phyloP scores from a whole-genome alignment of 352 stramenopile genomes.

The Phytophthora podocarpi region DNA sequence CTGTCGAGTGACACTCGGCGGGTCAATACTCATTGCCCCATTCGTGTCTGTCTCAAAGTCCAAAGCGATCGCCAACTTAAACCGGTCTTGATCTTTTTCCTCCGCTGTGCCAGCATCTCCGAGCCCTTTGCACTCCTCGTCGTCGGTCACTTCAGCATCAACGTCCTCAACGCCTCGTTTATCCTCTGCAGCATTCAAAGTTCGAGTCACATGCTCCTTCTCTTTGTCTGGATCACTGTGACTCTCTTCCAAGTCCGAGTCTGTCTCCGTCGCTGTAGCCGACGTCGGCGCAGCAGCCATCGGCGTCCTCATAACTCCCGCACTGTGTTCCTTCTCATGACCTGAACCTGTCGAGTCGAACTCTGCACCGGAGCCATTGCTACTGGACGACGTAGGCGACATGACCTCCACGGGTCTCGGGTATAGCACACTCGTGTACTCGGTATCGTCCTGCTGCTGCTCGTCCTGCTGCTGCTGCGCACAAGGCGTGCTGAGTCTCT shows the following conservation, averaged over 20 bases:
- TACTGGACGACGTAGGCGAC: conserved; percentile 66
- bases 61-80: conserved; percentile 61
- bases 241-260: conserved; percentile 37
- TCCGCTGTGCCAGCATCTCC: conserved; percentile 14
- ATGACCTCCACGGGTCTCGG: conserved; percentile 35
- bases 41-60: conserved; percentile 73
- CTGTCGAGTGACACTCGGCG: conserved; percentile 67
- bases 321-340: background rate
- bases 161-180: conserved; percentile 7
- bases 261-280: conserved; percentile 31
- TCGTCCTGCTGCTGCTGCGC: background rate
- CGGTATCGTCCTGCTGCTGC: conserved; percentile 22
- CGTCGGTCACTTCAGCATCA: conserved; percentile 16
- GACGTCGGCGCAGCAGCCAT: conserved; percentile 25
- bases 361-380: conserved; percentile 50
- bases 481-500: conserved; percentile 19
- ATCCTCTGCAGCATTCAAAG: conserved; percentile 18
- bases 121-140: conserved; percentile 37
- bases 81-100: conserved; percentile 42
- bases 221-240: conserved; percentile 30
- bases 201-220: conserved; percentile 8
- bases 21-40: conserved; percentile 29
- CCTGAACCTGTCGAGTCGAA: conserved; percentile 9
- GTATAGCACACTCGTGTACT: conserved; percentile 40
- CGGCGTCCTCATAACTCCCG: background rate